Percentiles rank a stretch among this genome's conserved stretches.
Conservation (phyloP, 1,284 basidiomycete species). For the Laetiporus sulphureus region DNA sequence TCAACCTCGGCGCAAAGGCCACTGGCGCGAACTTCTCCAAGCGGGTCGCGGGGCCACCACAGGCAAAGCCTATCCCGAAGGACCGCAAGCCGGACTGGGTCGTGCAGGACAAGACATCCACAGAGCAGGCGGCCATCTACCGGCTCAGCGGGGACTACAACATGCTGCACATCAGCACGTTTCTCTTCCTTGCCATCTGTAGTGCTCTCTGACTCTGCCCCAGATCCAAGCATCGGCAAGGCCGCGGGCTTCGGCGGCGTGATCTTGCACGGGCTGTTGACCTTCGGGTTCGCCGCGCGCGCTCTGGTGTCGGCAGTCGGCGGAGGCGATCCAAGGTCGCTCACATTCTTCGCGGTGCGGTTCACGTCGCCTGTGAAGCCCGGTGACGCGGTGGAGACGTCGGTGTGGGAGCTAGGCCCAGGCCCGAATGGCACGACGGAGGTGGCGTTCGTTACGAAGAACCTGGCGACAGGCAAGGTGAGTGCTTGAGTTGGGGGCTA, state of each 20-base stretch:
- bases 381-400: slow-evolving; percentile 72
- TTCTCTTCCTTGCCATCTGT: not conserved
- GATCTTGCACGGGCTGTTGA: slow-evolving; percentile 78
- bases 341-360: slow-evolving; percentile 62
- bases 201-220: not conserved
- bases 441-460: slow-evolving; percentile 66
- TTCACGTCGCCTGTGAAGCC: slow-evolving; percentile 80
- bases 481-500: slow-evolving; percentile 8
- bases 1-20: slow-evolving; percentile 72
- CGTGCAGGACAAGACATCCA: slow-evolving; percentile 60
- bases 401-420: slow-evolving; percentile 68
- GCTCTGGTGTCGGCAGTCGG: slow-evolving; percentile 59
- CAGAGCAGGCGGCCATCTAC: slow-evolving; percentile 74
- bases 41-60: slow-evolving; percentile 58
- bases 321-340: slow-evolving; percentile 47
- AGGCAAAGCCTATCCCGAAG: slow-evolving; percentile 62
- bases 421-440: slow-evolving; percentile 62
- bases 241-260: slow-evolving; percentile 71
- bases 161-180: slow-evolving; percentile 72
- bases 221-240: slow-evolving; percentile 68
- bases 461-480: slow-evolving; percentile 65
- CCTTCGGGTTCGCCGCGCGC: slow-evolving; percentile 73
- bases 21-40: slow-evolving; percentile 65
- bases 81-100: slow-evolving; percentile 64
- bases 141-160: slow-evolving; percentile 84